Evolutionary conservation across 2,329 filamentous ascomycete genomes (phyloP).

Genomic region (Colletotrichum lentis): DNA sequence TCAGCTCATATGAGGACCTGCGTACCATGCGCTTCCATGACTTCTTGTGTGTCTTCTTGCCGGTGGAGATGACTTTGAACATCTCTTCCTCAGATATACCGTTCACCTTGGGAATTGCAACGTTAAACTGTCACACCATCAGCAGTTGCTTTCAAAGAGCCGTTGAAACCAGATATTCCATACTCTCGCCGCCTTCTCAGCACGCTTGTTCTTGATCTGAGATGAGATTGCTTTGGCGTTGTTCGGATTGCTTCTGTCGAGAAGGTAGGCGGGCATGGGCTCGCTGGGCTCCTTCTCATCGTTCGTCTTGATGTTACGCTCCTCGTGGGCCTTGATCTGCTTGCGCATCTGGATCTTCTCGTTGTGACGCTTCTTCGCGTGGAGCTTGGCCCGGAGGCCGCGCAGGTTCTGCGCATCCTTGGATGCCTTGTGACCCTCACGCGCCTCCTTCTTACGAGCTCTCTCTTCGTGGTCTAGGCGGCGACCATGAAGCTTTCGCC

Average conservation of each 20-base stretch:
- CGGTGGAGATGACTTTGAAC: conserved; percentile 96
- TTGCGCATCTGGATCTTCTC: conserved; percentile 99
- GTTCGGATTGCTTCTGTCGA: conserved; percentile 75
- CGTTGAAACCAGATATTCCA: background rate
- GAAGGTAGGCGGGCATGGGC: conserved; percentile 89
- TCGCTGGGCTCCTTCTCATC: conserved; percentile 81
- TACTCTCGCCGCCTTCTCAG: conserved; percentile 46
- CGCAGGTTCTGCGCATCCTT: conserved; percentile 93
- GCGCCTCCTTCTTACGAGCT: conserved; percentile 82
- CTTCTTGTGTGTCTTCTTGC: conserved; percentile 93
- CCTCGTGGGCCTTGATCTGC: conserved; percentile 92
- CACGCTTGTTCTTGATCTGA: conserved; percentile 76
- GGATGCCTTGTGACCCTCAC: conserved; percentile 87
- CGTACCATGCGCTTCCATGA: conserved; percentile 75
- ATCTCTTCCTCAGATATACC: conserved; percentile 94
- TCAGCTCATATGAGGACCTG: conserved; percentile 55
- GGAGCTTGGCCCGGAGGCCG: conserved; percentile 89
- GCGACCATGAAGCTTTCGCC: conserved; percentile 63
- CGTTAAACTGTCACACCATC: conserved; percentile 68
- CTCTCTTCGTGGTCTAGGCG: conserved; percentile 85
- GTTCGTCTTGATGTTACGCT: conserved; percentile 92
- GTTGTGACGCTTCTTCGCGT: conserved; percentile 91
- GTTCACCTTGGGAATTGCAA: conserved; percentile 79
- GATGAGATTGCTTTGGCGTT: conserved; percentile 75
- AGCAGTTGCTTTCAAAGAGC: background rate